Conservation (phyloP, 164 flowering plant genomes). For the Piper betle region DNA sequence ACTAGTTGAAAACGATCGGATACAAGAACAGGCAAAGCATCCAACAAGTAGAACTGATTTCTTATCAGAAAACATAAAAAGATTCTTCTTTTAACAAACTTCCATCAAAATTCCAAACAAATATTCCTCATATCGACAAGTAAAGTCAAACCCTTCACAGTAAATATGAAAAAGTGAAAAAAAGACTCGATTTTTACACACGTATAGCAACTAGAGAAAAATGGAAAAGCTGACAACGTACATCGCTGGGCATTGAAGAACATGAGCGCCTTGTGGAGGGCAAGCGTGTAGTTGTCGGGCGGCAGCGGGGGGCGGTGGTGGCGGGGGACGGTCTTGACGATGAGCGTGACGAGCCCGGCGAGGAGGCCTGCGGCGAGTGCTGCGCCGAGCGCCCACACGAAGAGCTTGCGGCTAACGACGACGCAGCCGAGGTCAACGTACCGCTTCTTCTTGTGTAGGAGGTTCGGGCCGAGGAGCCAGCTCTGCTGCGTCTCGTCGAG, state of each 20-base stretch:
- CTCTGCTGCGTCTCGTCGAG: slow-evolving; percentile 95
- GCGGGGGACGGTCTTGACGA: slow-evolving; percentile 67
- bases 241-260: slow-evolving; percentile 75
- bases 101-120: too few relatives aligned
- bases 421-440: slow-evolving; percentile 94
- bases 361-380: slow-evolving; percentile 50
- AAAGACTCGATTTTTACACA: too few relatives aligned
- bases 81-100: too few relatives aligned
- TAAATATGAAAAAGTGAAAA: neutral
- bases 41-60: too few relatives aligned
- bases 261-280: slow-evolving; percentile 41
- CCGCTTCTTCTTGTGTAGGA: slow-evolving; percentile 77
- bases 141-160: too few relatives aligned
- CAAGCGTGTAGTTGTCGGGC: slow-evolving; percentile 66
- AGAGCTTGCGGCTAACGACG: slow-evolving; percentile 81
- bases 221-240: slow-evolving; percentile 14
- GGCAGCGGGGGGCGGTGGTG: slow-evolving; percentile 48
- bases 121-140: too few relatives aligned
- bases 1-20: too few relatives aligned
- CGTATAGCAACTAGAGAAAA: too few relatives aligned
- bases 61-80: too few relatives aligned
- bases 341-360: slow-evolving; percentile 55
- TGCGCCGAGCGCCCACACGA: slow-evolving; percentile 70
- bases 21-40: too few relatives aligned
- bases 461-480: slow-evolving; percentile 77